Percentiles rank a stretch among this genome's conserved stretches.
Evolutionary conservation across 306 rosid genomes (phyloP).

Genomic region (Pyrus communis): DNA sequence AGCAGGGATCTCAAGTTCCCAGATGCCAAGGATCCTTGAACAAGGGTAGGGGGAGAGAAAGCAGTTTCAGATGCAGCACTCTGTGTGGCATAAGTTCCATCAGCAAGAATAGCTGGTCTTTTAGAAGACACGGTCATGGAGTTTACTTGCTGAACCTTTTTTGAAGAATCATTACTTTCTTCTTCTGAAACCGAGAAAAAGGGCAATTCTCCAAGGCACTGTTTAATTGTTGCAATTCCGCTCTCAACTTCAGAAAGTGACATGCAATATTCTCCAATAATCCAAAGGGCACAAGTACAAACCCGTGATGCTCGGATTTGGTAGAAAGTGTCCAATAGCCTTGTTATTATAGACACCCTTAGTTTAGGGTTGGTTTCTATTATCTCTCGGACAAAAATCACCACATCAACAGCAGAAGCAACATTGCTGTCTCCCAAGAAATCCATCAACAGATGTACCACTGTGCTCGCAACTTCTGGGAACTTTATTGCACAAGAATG

Average conservation of each 20-base stretch:
- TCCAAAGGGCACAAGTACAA: slow-evolving; percentile 72
- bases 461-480: slow-evolving; percentile 74
- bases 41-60: slow-evolving; percentile 51
- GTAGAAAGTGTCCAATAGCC: slow-evolving; percentile 75
- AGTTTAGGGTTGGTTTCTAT: slow-evolving; percentile 68
- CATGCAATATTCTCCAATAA: slow-evolving; percentile 67
- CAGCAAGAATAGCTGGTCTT: slow-evolving; percentile 61
- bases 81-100: slow-evolving; percentile 77
- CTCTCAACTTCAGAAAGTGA: slow-evolving; percentile 74
- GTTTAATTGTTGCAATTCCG: slow-evolving; percentile 56
- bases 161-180: slow-evolving; percentile 39
- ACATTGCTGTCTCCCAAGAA: slow-evolving; percentile 75
- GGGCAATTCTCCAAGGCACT: slow-evolving; percentile 76
- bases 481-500: slow-evolving; percentile 76
- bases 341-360: slow-evolving; percentile 57
- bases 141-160: slow-evolving; percentile 33
- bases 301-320: slow-evolving; percentile 74
- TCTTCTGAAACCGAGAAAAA: slow-evolving; percentile 51
- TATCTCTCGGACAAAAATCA: slow-evolving; percentile 65
- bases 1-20: slow-evolving; percentile 72
- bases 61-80: slow-evolving; percentile 63
- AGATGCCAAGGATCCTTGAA: slow-evolving; percentile 56
- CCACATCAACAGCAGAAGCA: slow-evolving; percentile 68
- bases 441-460: slow-evolving; percentile 77
- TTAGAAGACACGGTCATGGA: slow-evolving; percentile 50